Evolutionary conservation across 257 asterid genomes (phyloP).

Genomic region (Fraxinus excelsior): DNA sequence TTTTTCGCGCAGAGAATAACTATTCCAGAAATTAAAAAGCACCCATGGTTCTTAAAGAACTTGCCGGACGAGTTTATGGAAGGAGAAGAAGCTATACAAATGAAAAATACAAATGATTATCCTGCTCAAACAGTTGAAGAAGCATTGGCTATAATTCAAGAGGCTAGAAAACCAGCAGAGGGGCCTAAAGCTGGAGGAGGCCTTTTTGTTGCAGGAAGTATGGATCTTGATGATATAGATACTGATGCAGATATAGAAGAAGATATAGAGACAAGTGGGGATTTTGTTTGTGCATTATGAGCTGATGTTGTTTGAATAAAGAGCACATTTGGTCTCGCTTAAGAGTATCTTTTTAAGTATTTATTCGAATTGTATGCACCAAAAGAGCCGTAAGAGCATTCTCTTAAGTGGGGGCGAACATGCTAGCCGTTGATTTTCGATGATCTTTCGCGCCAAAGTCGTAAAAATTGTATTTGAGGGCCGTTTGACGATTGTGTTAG

Average conservation of each 20-base stretch:
- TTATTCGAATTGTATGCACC: neutral
- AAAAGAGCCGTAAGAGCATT: no score
- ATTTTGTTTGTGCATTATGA: conserved; percentile 70
- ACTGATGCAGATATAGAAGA: conserved; percentile 59
- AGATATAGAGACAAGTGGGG: conserved; percentile 73
- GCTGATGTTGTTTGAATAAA: neutral
- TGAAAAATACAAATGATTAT: conserved; percentile 26
- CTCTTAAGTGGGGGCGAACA: neutral
- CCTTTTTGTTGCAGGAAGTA: conserved; percentile 45
- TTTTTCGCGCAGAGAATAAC: conserved; percentile 66
- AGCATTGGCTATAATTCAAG: conserved; percentile 64
- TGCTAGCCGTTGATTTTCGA: neutral
- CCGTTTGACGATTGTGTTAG: neutral
- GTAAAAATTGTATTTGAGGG: neutral
- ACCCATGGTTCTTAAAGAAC: conserved; percentile 73
- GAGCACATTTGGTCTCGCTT: neutral
- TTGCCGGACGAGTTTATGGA: conserved; percentile 52
- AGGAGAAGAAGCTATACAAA: conserved; percentile 51
- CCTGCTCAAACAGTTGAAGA: conserved; percentile 60
- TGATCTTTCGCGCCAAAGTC: neutral
- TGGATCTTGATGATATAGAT: conserved; percentile 71
- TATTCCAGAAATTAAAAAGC: conserved; percentile 72
- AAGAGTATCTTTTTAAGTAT: neutral
- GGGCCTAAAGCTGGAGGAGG: conserved; percentile 39
- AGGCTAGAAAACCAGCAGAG: conserved; percentile 50